Conservation (phyloP, 192 early-diverging fungal species). For the Lunasporangiospora selenospora region DNA sequence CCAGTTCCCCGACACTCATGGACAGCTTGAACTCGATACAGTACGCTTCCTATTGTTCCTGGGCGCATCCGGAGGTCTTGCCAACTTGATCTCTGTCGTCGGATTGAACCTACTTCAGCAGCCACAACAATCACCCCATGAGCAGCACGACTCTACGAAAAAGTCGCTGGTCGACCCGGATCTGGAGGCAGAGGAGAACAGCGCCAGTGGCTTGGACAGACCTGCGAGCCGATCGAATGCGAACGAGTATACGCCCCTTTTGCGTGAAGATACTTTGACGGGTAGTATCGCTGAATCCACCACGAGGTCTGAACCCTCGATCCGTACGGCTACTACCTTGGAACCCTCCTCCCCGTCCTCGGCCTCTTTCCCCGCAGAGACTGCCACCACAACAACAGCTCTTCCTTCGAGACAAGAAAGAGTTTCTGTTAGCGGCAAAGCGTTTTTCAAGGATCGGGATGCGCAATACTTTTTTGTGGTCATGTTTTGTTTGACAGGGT, state of each 20-base stretch:
- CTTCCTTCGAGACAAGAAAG: not conserved
- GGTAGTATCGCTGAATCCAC: no score
- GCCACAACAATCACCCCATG: no score
- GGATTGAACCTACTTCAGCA: conserved; percentile 21
- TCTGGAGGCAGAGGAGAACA: no score
- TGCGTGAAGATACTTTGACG: not conserved
- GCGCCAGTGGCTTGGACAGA: no score
- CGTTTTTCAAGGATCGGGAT: conserved; percentile 32
- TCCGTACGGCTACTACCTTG: no score
- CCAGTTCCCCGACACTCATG: not conserved
- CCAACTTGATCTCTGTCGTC: conserved; percentile 10
- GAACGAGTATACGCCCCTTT: conserved; percentile 7
- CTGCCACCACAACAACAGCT: not conserved
- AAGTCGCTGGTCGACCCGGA: no score
- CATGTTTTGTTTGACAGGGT: conserved; percentile 33
- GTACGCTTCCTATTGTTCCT: conserved; percentile 25
- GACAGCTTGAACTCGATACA: conserved; percentile 18
- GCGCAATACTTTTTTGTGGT: conserved; percentile 27
- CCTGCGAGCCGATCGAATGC: no score
- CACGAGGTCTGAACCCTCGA: no score
- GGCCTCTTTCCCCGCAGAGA: not conserved
- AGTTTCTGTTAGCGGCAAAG: conserved; percentile 18
- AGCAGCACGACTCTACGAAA: no score
- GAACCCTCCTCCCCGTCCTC: no score
- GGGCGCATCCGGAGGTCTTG: conserved; percentile 12